These are phyloP conservation scores for Adiantum capillusveneris DNA, from an alignment of 75 land plant genomes.

Conservation along the genomic window DNA sequence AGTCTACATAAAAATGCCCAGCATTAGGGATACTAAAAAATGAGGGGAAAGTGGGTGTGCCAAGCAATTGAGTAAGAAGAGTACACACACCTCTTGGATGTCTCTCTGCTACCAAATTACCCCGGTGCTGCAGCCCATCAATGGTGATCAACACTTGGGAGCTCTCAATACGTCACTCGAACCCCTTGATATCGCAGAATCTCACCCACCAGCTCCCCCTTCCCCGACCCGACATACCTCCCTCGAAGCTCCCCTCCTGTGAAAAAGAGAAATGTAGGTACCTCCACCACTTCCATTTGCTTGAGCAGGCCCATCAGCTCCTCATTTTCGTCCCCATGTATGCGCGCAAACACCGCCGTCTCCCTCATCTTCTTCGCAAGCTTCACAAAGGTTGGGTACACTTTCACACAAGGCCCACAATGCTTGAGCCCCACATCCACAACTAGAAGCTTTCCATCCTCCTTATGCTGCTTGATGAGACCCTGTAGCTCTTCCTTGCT, in stretches of 20 bases:
- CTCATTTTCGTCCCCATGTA: slow-evolving; percentile 95
- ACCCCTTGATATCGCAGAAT: slow-evolving; percentile 90
- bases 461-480: slow-evolving; percentile 46
- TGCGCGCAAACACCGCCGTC: slow-evolving; percentile 73
- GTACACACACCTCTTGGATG: too few species aligned
- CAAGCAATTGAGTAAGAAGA: too few species aligned
- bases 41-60: too few species aligned
- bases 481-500: slow-evolving; percentile 54
- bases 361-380: slow-evolving; percentile 80
- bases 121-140: too few species aligned
- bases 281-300: slow-evolving; percentile 72
- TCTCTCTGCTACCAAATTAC: too few species aligned
- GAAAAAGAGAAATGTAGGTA: slow-evolving; percentile 92
- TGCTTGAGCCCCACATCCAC: slow-evolving; percentile 95
- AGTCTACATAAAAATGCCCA: too few species aligned
- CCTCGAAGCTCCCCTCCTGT: slow-evolving; percentile 59
- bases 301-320: slow-evolving; percentile 78
- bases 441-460: slow-evolving; percentile 65
- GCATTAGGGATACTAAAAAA: too few species aligned
- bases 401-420: slow-evolving; percentile 98
- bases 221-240: slow-evolving; percentile 92
- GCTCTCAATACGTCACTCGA: slow-evolving; percentile 54
- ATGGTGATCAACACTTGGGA: too few species aligned
- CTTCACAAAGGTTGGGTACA: slow-evolving; percentile 89
- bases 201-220: slow-evolving; percentile 93